These are phyloP conservation scores for Microcos paniculata DNA, from an alignment of 345 rosid species.

Conservation along the genomic window DNA sequence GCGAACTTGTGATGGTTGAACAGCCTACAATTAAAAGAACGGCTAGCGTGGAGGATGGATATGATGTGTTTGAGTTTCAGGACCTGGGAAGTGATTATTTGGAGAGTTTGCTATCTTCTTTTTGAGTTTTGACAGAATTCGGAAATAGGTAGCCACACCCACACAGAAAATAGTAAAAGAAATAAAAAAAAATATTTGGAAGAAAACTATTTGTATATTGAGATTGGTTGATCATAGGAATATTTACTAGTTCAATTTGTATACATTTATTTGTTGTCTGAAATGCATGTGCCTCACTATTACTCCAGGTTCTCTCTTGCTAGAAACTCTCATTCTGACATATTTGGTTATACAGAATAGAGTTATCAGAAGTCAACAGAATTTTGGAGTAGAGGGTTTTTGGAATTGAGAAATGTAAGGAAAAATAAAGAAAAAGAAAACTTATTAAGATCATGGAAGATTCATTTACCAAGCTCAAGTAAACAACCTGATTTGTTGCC, in stretches of 20 bases:
- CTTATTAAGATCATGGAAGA: too few relatives aligned
- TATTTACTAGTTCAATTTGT: neutral
- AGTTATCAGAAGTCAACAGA: too few relatives aligned
- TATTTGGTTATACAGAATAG: too few relatives aligned
- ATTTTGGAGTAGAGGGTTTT: too few relatives aligned
- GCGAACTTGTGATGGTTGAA: slow-evolving; percentile 16
- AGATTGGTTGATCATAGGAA: neutral
- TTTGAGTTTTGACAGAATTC: slow-evolving; percentile 29
- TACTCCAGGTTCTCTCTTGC: neutral
- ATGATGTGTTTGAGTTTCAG: slow-evolving; percentile 56
- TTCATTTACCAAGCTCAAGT: too few relatives aligned
- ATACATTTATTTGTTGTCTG: too few relatives aligned
- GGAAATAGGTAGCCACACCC: neutral
- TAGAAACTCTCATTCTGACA: too few relatives aligned
- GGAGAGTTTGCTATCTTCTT: slow-evolving; percentile 61
- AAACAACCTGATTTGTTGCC: too few relatives aligned
- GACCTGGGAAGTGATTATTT: slow-evolving; percentile 74
- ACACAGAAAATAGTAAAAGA: neutral
- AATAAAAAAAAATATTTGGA: neutral
- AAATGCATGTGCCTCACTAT: neutral
- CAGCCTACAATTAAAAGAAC: slow-evolving; percentile 41
- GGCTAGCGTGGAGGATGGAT: slow-evolving; percentile 20
- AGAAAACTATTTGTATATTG: neutral
- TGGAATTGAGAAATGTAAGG: too few relatives aligned
- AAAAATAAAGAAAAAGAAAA: too few relatives aligned